phyloP scores from a whole-genome alignment of 2,329 filamentous ascomycete species.

The Cytospora mali region DNA sequence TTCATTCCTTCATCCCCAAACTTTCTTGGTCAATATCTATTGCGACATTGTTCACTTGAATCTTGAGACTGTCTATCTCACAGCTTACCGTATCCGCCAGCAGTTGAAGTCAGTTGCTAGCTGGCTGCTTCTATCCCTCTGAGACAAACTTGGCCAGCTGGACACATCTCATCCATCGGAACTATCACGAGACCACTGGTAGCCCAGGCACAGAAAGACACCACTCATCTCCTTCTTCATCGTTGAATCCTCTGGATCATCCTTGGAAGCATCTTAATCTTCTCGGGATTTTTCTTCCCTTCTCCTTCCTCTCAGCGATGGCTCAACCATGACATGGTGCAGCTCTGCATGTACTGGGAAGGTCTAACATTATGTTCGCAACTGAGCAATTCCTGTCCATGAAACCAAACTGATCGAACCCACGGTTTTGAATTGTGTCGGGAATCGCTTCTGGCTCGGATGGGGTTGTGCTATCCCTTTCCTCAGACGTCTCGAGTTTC shows the following conservation, averaged over 20 bases:
- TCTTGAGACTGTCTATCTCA: no score
- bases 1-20: no score
- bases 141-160: not conserved
- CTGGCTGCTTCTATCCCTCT: no score
- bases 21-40: not conserved
- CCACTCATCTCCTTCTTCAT: not conserved
- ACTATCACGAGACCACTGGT: no score
- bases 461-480: conserved; percentile 27
- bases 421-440: conserved; percentile 2
- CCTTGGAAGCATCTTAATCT: no score
- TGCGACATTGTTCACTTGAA: not conserved
- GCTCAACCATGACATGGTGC: not conserved
- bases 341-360: not conserved
- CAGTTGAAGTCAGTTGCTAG: no score
- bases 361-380: not conserved
- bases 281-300: not conserved
- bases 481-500: conserved; percentile 51
- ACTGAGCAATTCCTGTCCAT: no score
- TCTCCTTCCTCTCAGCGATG: not conserved
- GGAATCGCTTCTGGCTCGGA: conserved; percentile 13
- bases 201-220: no score
- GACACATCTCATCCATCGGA: not conserved
- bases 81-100: not conserved
- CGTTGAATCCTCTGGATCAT: not conserved
- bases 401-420: not conserved